A percentile compares a stretch with the other conserved stretches of the same genome.
phyloP scores from a whole-genome alignment of 1,284 basidiomycete species.

The Pseudozyma flocculosa region DNA sequence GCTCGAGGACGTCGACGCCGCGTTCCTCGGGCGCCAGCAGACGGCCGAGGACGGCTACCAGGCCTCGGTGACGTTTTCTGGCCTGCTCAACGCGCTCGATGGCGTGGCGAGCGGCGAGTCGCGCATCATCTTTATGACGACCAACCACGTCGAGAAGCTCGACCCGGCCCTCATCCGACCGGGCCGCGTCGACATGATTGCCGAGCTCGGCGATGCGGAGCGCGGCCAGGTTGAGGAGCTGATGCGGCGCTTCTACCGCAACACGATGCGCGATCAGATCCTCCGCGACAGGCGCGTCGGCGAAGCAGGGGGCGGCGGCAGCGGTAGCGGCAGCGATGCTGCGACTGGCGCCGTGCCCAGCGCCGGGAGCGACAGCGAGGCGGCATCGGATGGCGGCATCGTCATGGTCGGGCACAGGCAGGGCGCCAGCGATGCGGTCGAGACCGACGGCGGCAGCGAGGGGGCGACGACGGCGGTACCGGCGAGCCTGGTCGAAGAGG shows the following conservation, averaged over 20 bases:
- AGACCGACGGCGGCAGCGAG: not conserved
- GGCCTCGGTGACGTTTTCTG: constrained; percentile 87
- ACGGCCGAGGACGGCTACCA: constrained; percentile 50
- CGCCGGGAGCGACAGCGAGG: not conserved
- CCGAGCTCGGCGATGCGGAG: constrained; percentile 83
- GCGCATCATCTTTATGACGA: constrained; percentile 98
- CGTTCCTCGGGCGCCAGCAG: constrained; percentile 66
- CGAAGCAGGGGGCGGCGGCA: constrained; percentile 7
- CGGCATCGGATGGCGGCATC: not conserved
- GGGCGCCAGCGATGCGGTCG: not conserved
- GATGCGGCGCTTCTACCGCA: constrained; percentile 79
- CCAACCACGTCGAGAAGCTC: constrained; percentile 73
- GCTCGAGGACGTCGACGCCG: constrained; percentile 97
- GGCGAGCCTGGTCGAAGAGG: constrained; percentile 1
- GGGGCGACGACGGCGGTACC: not conserved
- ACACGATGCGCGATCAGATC: constrained; percentile 24
- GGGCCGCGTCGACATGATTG: constrained; percentile 84
- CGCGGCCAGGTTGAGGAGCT: constrained; percentile 76
- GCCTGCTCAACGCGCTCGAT: constrained; percentile 93
- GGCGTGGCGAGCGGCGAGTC: constrained; percentile 90
- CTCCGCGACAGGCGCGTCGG: not conserved
- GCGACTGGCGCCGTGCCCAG: too few species aligned
- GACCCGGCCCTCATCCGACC: constrained; percentile 93
- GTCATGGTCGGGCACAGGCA: not conserved
- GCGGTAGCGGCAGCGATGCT: not conserved